These are phyloP conservation scores for Capronia coronata DNA, from an alignment of 2,329 filamentous ascomycete genomes.

Conservation along the genomic window DNA sequence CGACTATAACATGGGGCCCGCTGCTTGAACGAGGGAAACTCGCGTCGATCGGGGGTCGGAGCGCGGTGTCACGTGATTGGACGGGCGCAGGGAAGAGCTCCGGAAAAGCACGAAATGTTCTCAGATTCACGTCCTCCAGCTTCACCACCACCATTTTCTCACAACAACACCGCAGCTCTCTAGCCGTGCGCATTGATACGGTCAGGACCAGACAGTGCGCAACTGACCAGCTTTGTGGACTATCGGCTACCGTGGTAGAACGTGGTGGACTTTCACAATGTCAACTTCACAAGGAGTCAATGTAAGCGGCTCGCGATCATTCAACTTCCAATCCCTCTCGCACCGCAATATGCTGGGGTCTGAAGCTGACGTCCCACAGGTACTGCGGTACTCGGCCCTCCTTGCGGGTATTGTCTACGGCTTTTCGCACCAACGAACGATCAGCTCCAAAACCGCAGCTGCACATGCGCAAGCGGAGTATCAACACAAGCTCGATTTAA, in stretches of 20 bases:
- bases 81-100: constrained; percentile 10
- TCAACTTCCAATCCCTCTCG: not conserved
- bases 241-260: not conserved
- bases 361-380: constrained; percentile 49
- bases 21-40: not conserved
- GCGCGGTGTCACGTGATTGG: constrained; percentile 17
- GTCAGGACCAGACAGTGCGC: not conserved
- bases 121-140: constrained; percentile 14
- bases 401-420: constrained; percentile 90
- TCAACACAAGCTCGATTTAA: constrained; percentile 83
- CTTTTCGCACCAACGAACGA: constrained; percentile 81
- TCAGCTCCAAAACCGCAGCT: constrained; percentile 64
- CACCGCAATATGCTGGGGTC: not conserved
- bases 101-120: constrained; percentile 15
- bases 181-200: not conserved
- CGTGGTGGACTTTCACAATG: constrained; percentile 42
- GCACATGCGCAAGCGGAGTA: constrained; percentile 73
- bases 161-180: constrained; percentile 1
- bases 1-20: not conserved
- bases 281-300: constrained; percentile 62
- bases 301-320: constrained; percentile 38
- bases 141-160: not conserved
- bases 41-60: not conserved
- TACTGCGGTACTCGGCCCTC: constrained; percentile 94
- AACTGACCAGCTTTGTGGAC: not conserved